These are phyloP conservation scores for Monosporascus sp. DNA, from an alignment of 2,329 filamentous ascomycete genomes.

Conservation along the genomic window DNA sequence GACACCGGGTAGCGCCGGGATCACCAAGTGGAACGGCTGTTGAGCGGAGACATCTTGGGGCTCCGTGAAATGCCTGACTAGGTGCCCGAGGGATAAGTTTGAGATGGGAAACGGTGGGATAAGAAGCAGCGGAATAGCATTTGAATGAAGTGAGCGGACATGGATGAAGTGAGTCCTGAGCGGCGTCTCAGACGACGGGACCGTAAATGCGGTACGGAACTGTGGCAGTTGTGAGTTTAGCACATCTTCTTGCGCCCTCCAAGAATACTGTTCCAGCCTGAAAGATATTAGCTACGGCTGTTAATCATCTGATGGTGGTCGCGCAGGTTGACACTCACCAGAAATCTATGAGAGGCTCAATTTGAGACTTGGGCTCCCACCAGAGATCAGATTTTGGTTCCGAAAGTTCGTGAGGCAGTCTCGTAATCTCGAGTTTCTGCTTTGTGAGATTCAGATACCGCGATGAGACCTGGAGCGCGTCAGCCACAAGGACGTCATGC, in stretches of 20 bases:
- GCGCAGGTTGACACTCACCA: conserved; percentile 40
- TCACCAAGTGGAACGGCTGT: conserved; percentile 61
- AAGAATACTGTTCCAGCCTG: conserved; percentile 63
- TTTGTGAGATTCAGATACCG: conserved; percentile 63
- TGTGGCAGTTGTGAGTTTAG: conserved; percentile 59
- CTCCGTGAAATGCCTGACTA: conserved; percentile 50
- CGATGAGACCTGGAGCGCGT: conserved; percentile 52
- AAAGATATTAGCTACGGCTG: conserved; percentile 1
- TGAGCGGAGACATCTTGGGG: conserved; percentile 39
- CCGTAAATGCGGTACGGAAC: conserved; percentile 52
- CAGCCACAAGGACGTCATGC: conserved; percentile 16
- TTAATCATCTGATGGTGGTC: conserved; percentile 2
- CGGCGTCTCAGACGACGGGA: conserved; percentile 34
- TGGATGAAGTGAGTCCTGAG: conserved; percentile 63
- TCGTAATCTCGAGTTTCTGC: conserved; percentile 62
- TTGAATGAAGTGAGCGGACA: conserved; percentile 44
- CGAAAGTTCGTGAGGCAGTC: conserved; percentile 55
- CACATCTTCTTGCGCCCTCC: conserved; percentile 53
- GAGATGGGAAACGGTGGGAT: conserved; percentile 63
- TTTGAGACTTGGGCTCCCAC: conserved; percentile 56
- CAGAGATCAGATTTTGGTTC: conserved; percentile 44
- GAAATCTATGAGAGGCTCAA: conserved; percentile 62
- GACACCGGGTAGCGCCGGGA: conserved; percentile 60
- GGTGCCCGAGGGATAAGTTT: conserved; percentile 54
- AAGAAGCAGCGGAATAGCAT: conserved; percentile 59